Evolutionary conservation across 2,329 filamentous ascomycete species (phyloP), one percentile per base, ranked within the genome.

Genomic region (Colletotrichum kahawae): DNA sequence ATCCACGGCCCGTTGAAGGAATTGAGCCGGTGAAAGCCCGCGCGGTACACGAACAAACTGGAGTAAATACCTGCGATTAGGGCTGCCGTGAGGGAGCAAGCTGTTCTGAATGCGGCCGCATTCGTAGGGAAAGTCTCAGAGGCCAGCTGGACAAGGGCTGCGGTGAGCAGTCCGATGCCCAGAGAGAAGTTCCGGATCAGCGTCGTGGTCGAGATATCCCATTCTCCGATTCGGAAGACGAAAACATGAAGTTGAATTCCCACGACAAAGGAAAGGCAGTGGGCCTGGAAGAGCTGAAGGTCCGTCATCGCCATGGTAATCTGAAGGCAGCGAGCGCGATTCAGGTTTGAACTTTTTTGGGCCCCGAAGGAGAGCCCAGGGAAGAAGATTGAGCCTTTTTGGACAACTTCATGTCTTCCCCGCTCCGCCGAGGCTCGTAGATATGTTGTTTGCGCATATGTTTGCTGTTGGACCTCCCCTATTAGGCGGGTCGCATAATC

Each of bases 1-100:
- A 66, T 14, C 33, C 81, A 80, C 1, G 81, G 82, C 0, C 82
- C 81, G 0, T 81, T 77, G 29, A 82, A 83, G 4, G 71, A 65
- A n/a, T 79, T 78, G 38, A 83, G 51, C 2, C 77, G 77, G 56
- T 82, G 81, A 24, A 82, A 80, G 4, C 70, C 65, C 14, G 72
- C 74, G 8, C 79, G 74, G 57, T 80, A 80, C 13, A 74, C 54
- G 3, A 78, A 27, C 13, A 81, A 68, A 63, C 80, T 81, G 48
- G 16, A 63, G 56, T 70, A 78, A 6, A 78, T 65, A 13, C 77
- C 79, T 1, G 34, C 38, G 7, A 78, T 21, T 16, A 77, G 76
- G 3, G 63, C 27, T 4, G 36, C 27, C 7, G 51, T 51, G 10
- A 76, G 68, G 10, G 66, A 67, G 13, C 16, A 34, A 1, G 74